phyloP scores from a whole-genome alignment of 352 stramenopile species.

The Pythium rishiriense region DNA sequence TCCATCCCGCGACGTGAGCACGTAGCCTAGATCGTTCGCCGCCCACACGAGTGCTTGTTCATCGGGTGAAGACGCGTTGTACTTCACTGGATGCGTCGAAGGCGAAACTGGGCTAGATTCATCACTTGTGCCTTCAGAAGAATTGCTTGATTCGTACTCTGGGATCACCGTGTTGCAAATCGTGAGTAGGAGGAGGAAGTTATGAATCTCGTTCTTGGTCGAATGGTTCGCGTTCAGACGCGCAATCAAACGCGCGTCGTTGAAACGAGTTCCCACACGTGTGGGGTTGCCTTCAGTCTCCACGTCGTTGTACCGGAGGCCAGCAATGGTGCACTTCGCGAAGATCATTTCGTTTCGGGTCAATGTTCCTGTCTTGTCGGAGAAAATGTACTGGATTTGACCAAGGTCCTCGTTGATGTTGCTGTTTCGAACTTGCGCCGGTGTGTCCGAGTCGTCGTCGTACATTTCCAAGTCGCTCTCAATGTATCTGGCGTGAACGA shows the following conservation, averaged over 20 bases:
- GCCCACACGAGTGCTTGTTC: conserved; percentile 80
- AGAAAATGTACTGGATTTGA: conserved; percentile 91
- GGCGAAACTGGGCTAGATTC: background rate
- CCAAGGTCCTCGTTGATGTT: conserved; percentile 90
- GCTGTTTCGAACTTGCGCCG: conserved; percentile 81
- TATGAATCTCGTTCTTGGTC: conserved; percentile 83
- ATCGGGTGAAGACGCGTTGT: conserved; percentile 85
- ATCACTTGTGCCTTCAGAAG: background rate
- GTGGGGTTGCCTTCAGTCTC: conserved; percentile 46
- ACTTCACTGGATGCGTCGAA: conserved; percentile 47
- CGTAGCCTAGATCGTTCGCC: conserved; percentile 73
- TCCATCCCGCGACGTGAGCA: conserved; percentile 64
- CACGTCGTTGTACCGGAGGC: conserved; percentile 91
- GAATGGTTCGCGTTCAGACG: conserved; percentile 79
- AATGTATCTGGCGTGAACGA: conserved; percentile 85
- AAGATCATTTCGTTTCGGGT: conserved; percentile 91
- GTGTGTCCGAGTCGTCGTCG: conserved; percentile 64
- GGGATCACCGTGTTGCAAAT: conserved; percentile 90
- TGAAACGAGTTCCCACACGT: conserved; percentile 76
- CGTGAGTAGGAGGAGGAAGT: conserved; percentile 80
- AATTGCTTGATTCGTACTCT: conserved; percentile 42
- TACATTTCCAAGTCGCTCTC: conserved; percentile 88
- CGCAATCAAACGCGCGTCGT: conserved; percentile 68
- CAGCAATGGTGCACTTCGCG: conserved; percentile 91
- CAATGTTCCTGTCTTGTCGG: conserved; percentile 86